Percentiles rank a stretch among this genome's conserved stretches.
Conservation (phyloP, 257 asterid genomes). For the Solanum pimpinellifolium region DNA sequence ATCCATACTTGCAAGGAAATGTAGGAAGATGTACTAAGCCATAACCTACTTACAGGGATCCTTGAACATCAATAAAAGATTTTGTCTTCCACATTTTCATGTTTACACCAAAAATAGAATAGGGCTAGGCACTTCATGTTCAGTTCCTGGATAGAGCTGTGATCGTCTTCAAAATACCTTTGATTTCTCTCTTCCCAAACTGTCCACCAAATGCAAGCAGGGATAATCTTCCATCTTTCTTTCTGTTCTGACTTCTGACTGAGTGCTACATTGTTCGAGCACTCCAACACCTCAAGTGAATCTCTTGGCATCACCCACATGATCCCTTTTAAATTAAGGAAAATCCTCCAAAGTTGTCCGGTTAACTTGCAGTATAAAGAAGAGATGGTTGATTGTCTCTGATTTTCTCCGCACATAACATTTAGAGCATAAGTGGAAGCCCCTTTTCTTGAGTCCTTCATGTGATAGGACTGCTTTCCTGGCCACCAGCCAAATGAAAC, state of each 20-base stretch:
- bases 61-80: background rate
- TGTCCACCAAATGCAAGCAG: background rate
- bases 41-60: background rate
- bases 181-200: background rate
- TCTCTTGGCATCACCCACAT: background rate
- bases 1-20: background rate
- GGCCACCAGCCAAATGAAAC: background rate
- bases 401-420: background rate
- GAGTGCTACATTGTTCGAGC: background rate
- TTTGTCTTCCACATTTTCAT: background rate
- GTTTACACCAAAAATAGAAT: background rate
- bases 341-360: background rate
- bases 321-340: background rate
- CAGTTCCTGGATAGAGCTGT: background rate
- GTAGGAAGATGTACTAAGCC: background rate
- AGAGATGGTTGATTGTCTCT: background rate
- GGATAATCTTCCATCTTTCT: background rate
- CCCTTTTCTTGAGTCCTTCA: background rate
- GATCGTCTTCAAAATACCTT: background rate
- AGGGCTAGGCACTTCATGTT: background rate
- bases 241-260: background rate
- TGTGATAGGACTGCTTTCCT: background rate
- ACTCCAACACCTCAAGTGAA: background rate
- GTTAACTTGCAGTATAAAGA: background rate
- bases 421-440: background rate